Conservation (phyloP, 106 monocot species). For the Iris macrosiphon region DNA sequence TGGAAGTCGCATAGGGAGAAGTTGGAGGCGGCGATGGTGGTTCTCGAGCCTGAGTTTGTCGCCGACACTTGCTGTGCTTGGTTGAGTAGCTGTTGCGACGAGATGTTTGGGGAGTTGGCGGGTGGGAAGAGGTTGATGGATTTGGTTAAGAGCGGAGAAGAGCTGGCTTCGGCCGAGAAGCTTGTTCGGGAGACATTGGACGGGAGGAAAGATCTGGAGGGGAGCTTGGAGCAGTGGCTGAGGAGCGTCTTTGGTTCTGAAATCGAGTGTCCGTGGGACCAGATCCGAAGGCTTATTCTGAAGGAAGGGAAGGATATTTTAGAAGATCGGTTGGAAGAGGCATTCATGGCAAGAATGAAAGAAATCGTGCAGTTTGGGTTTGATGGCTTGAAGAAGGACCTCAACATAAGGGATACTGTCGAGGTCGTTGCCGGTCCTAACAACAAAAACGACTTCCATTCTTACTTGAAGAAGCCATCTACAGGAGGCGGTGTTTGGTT, state of each 20-base stretch:
- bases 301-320: constrained; percentile 83
- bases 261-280: constrained; percentile 86
- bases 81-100: constrained; percentile 64
- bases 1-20: constrained; percentile 80
- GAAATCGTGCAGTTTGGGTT: constrained; percentile 66
- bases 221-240: constrained; percentile 83
- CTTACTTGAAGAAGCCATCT: constrained; percentile 55
- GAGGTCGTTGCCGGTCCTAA: constrained; percentile 38
- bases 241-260: constrained; percentile 85
- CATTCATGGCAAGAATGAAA: constrained; percentile 76
- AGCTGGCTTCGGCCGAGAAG: constrained; percentile 46
- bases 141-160: constrained; percentile 48
- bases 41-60: constrained; percentile 60
- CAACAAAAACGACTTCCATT: constrained; percentile 33
- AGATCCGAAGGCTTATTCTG: constrained; percentile 60
- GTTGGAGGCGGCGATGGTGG: constrained; percentile 66
- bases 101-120: constrained; percentile 50
- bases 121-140: constrained; percentile 34
- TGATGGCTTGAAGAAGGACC: constrained; percentile 38
- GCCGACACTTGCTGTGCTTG: constrained; percentile 56
- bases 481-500: constrained; percentile 82
- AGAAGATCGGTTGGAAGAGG: constrained; percentile 66
- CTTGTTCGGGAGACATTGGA: constrained; percentile 51
- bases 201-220: constrained; percentile 51
- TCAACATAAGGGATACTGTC: constrained; percentile 47